A percentile compares a stretch with the other conserved stretches of the same genome.
Evolutionary conservation across 1,139 yeast genomes (phyloP).

Genomic region (Yamadazyma triangularis): DNA sequence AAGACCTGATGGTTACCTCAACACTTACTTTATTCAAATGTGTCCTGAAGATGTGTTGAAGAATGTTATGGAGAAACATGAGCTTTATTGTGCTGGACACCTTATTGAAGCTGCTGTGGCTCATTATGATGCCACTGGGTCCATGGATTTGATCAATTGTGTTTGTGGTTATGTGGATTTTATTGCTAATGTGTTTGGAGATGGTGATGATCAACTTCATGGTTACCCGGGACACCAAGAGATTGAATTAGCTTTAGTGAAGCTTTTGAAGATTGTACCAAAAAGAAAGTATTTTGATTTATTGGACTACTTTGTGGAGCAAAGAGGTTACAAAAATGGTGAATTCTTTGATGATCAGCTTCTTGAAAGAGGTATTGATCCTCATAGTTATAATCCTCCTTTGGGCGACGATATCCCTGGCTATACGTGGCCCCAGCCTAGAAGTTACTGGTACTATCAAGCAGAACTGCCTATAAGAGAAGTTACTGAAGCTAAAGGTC

Average conservation of each 20-base stretch:
- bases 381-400: constrained; percentile 9
- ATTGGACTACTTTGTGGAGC: constrained; percentile 15
- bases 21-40: constrained; percentile 16
- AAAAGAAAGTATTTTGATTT: constrained; percentile 12
- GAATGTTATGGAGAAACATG: constrained; percentile 15
- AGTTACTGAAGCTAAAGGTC: constrained; percentile 12
- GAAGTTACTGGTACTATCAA: constrained; percentile 17
- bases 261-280: constrained; percentile 12
- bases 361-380: constrained; percentile 12
- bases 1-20: constrained; percentile 18
- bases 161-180: constrained; percentile 16
- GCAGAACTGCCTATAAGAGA: constrained; percentile 12
- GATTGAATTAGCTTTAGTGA: constrained; percentile 17
- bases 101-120: constrained; percentile 18
- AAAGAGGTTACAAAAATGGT: constrained; percentile 17
- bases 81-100: constrained; percentile 20
- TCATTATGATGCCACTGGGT: constrained; percentile 15
- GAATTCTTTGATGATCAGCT: constrained; percentile 14
- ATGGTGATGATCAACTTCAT: constrained; percentile 12
- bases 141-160: constrained; percentile 11
- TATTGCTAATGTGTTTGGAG: constrained; percentile 13
- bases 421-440: constrained; percentile 13
- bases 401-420: no score
- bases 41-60: constrained; percentile 14
- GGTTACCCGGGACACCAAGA: constrained; percentile 24